Evolutionary conservation across 2,329 filamentous ascomycete genomes (phyloP).

Genomic region (Alternaria brassicae): DNA sequence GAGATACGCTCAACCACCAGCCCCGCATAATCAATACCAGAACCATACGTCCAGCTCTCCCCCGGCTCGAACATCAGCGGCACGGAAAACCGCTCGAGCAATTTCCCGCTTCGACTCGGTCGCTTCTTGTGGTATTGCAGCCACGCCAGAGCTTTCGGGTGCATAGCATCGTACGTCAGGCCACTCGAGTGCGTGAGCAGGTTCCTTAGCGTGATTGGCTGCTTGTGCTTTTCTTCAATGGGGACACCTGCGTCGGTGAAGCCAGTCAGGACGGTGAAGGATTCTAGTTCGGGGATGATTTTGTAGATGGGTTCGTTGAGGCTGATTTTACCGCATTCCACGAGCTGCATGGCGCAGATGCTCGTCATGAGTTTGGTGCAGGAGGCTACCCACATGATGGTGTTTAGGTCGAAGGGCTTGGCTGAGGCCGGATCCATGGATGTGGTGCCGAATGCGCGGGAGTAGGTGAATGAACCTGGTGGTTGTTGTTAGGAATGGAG

Average conservation of each 20-base stretch:
- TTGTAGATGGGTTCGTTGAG: slow-evolving; percentile 45
- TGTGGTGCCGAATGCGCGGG: slow-evolving; percentile 45
- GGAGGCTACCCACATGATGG: slow-evolving; percentile 49
- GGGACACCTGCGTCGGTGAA: slow-evolving; percentile 35
- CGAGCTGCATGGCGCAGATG: slow-evolving; percentile 44
- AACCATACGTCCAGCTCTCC: slow-evolving; percentile 59
- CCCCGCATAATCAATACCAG: slow-evolving; percentile 58
- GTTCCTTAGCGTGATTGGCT: slow-evolving; percentile 42
- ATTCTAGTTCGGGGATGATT: slow-evolving; percentile 44
- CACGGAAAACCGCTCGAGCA: slow-evolving; percentile 53
- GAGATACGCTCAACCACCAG: slow-evolving; percentile 54
- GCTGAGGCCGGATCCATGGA: slow-evolving; percentile 31
- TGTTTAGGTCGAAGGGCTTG: slow-evolving; percentile 32
- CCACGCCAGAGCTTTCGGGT: slow-evolving; percentile 54
- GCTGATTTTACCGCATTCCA: slow-evolving; percentile 42
- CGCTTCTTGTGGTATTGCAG: slow-evolving; percentile 17
- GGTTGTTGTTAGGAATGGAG: not conserved
- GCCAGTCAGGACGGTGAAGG: slow-evolving; percentile 33
- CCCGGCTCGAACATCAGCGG: slow-evolving; percentile 54
- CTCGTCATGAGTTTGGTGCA: slow-evolving; percentile 51
- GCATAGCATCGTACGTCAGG: slow-evolving; percentile 54
- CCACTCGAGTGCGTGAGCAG: slow-evolving; percentile 62
- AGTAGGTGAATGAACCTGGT: slow-evolving; percentile 48
- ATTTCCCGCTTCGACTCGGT: slow-evolving; percentile 52
- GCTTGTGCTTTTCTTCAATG: slow-evolving; percentile 31